A percentile compares a stretch with the other conserved stretches of the same genome.
Evolutionary conservation across 1,139 yeast genomes (phyloP).

Genomic region (Saccharomycopsis crataegensis): DNA sequence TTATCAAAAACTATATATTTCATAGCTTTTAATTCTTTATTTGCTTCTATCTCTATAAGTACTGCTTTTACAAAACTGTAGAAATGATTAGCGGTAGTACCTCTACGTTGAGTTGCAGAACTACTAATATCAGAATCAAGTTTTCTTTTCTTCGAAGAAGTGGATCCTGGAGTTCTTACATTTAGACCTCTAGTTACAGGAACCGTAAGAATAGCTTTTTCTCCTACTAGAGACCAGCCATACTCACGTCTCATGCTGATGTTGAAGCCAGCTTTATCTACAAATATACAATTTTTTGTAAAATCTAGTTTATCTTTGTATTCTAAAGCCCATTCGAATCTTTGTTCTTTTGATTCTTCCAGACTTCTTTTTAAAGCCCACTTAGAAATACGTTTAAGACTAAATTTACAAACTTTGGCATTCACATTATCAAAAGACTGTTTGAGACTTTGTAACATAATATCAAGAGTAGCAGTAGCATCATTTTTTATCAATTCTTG

Average conservation of each 20-base stretch:
- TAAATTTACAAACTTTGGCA: background rate
- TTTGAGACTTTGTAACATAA: background rate
- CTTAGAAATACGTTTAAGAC: background rate
- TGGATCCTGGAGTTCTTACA: background rate
- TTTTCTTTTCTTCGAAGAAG: background rate
- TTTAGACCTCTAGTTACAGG: background rate
- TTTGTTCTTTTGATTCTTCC: background rate
- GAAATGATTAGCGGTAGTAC: background rate
- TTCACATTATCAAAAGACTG: background rate
- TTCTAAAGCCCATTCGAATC: background rate
- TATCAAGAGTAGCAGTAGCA: background rate
- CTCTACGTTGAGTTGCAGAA: background rate
- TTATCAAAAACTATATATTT: too few species aligned
- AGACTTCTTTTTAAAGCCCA: too few species aligned
- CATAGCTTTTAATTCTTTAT: too few species aligned
- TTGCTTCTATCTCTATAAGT: too few species aligned
- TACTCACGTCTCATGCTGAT: background rate
- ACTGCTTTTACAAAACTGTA: too few species aligned
- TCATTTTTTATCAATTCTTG: background rate
- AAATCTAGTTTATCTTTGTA: background rate
- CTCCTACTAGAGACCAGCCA: background rate
- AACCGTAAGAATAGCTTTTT: background rate
- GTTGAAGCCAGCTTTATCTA: background rate
- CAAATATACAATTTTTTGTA: background rate
- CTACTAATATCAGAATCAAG: background rate